Percentiles rank a stretch among this genome's conserved stretches.
Conservation (phyloP, 2,329 filamentous ascomycete genomes). For the Aspergillus novofumigatus region DNA sequence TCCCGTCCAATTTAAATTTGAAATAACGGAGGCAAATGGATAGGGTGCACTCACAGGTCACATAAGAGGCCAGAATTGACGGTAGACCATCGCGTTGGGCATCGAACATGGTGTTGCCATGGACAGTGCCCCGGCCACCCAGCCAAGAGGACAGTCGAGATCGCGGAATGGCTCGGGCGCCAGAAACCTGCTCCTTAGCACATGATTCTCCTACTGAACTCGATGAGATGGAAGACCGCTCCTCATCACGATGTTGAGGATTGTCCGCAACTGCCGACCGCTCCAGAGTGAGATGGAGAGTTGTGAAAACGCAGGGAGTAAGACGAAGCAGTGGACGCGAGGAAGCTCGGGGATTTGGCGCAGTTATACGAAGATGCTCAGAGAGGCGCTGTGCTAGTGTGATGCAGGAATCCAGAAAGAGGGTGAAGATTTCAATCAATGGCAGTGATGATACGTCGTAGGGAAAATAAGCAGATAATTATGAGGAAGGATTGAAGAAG, state of each 20-base stretch:
- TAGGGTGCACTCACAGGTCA: conserved; percentile 31
- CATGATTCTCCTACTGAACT: conserved; percentile 32
- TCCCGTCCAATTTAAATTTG: background rate
- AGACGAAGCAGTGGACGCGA: background rate
- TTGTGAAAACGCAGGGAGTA: conserved; percentile 1
- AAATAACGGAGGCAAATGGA: conserved; percentile 8
- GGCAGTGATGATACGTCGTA: background rate
- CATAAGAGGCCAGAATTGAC: conserved; percentile 29
- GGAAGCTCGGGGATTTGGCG: background rate
- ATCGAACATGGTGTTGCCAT: conserved; percentile 42
- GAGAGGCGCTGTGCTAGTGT: background rate
- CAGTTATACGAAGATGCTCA: background rate
- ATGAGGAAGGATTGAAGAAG: background rate
- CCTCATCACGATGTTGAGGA: conserved; percentile 13
- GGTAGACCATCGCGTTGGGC: conserved; percentile 34
- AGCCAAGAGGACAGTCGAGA: conserved; percentile 30
- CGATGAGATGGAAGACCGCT: conserved; percentile 13
- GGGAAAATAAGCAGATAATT: background rate
- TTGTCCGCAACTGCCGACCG: conserved; percentile 12
- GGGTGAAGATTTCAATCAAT: background rate
- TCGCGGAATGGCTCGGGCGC: conserved; percentile 35
- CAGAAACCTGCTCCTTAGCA: conserved; percentile 32
- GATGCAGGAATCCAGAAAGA: background rate
- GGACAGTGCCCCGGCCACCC: conserved; percentile 28
- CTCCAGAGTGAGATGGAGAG: conserved; percentile 15